These are phyloP conservation scores for Lantana camara DNA, from an alignment of 257 asterid genomes.

Conservation along the genomic window DNA sequence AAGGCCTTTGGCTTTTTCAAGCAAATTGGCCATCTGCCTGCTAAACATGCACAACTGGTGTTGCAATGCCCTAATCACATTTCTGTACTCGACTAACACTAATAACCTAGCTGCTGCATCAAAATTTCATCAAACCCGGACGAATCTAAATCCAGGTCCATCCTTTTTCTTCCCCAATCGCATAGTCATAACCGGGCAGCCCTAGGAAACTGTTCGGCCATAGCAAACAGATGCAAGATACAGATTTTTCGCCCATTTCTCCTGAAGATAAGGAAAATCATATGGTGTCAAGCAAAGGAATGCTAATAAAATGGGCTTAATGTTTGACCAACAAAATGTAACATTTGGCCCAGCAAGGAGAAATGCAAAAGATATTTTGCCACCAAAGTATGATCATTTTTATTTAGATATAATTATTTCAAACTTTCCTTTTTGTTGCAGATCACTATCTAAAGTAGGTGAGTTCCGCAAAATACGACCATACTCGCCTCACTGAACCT, in stretches of 20 bases:
- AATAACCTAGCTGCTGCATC: slow-evolving; percentile 22
- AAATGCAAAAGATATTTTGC: no score
- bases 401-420: no score
- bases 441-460: no score
- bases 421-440: no score
- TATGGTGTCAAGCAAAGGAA: no score
- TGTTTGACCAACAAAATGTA: no score
- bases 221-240: slow-evolving; percentile 61
- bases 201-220: slow-evolving; percentile 75
- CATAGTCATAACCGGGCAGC: slow-evolving; percentile 12
- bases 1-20: slow-evolving; percentile 22
- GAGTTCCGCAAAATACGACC: no score
- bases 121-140: slow-evolving; percentile 18
- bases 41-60: slow-evolving; percentile 24
- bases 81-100: slow-evolving; percentile 36
- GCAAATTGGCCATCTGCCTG: slow-evolving; percentile 16
- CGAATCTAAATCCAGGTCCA: slow-evolving; percentile 11
- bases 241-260: slow-evolving; percentile 66
- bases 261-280: slow-evolving; percentile 38
- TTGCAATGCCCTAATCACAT: slow-evolving; percentile 26
- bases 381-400: no score
- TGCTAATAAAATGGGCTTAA: no score
- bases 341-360: no score
- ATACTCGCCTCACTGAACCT: no score
- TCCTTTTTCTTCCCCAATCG: neutral